A percentile compares a stretch with the other conserved stretches of the same genome.
Conservation (phyloP, 768 basidiomycete species). For the Dendrothele bispora region DNA sequence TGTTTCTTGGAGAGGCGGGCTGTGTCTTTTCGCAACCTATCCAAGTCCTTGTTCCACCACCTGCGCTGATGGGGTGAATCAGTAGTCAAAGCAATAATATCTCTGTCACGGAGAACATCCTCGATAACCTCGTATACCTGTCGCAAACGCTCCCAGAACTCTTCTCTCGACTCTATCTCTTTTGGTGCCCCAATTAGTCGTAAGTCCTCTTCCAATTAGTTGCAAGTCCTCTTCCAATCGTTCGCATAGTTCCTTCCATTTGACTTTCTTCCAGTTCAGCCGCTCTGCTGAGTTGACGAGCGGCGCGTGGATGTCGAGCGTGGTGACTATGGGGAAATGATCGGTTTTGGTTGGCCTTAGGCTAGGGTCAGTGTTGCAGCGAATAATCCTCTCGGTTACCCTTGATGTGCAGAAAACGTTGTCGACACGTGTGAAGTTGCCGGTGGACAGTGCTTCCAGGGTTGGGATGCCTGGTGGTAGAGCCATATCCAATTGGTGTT, state of each 20-base stretch:
- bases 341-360: neutral
- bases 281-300: neutral
- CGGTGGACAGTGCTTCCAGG: constrained; percentile 13
- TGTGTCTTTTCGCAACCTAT: neutral
- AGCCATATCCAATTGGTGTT: constrained; percentile 24
- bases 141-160: no score
- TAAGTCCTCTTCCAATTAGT: no score
- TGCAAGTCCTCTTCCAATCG: no score
- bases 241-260: no score
- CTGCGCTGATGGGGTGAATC: constrained; percentile 6
- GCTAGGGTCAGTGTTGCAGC: neutral
- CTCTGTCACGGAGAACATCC: no score
- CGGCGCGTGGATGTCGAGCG: neutral
- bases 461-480: constrained; percentile 28
- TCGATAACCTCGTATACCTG: no score
- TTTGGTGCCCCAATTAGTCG: no score
- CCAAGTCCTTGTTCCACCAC: constrained; percentile 15
- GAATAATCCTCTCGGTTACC: neutral
- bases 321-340: neutral
- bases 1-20: neutral
- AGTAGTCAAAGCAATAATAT: no score
- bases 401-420: neutral
- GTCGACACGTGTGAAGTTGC: constrained; percentile 14
- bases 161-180: no score
- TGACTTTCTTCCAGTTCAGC: neutral